Conservation (phyloP, 1,284 basidiomycete genomes). For the Leccinum fallax region DNA sequence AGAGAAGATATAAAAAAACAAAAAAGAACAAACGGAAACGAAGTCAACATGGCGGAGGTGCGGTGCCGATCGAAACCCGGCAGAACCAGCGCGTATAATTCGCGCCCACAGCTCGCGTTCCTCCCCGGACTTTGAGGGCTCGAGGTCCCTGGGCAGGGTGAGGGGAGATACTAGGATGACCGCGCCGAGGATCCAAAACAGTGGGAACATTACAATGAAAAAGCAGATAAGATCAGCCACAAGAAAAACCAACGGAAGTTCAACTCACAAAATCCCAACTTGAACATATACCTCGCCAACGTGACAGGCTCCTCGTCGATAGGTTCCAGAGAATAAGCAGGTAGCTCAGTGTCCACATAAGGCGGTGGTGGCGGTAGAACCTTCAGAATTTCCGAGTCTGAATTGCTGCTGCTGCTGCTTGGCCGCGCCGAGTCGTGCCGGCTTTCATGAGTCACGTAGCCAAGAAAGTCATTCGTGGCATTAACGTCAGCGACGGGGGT, state of each 20-base stretch:
- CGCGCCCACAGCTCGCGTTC: conserved; percentile 45
- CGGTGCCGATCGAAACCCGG: background rate
- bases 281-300: conserved; percentile 36
- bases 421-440: conserved; percentile 20
- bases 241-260: background rate
- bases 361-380: conserved; percentile 19
- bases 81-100: conserved; percentile 30
- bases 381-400: background rate
- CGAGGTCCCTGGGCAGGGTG: conserved; percentile 39
- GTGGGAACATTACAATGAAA: conserved; percentile 47
- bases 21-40: background rate
- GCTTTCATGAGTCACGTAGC: conserved; percentile 20
- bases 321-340: conserved; percentile 24
- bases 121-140: conserved; percentile 48
- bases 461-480: conserved; percentile 23
- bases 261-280: conserved; percentile 31
- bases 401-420: background rate
- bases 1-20: background rate
- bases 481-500: background rate
- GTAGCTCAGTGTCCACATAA: conserved; percentile 24
- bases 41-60: no score
- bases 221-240: background rate
- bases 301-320: conserved; percentile 23
- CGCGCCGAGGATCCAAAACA: conserved; percentile 52
- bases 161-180: conserved; percentile 46